Base-by-base conservation (phyloP, 495 filamentous ascomycete species). In the Penicillium malachiteum region DNA sequence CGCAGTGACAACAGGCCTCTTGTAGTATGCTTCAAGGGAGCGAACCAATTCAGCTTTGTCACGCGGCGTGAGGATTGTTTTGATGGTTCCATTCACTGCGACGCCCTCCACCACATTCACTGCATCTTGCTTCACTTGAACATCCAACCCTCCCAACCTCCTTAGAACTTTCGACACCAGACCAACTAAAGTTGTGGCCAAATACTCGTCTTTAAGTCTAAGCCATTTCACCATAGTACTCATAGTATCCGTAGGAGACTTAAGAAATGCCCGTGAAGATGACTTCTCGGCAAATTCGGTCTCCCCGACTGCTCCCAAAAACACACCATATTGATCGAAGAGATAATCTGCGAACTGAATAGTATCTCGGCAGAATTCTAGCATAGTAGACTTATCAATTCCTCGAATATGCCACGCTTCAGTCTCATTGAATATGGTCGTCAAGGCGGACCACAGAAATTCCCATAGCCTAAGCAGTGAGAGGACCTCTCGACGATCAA, bases 341-440 rank as follows among this genome's bases (percentile, higher is more conserved):
- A 96, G 77, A 17, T 81, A 80, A 63, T 96, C 88, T 3, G 92
- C 92, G 61, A 96, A 89, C 58, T 97, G 88, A 78, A 97, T 97
- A 30, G 88, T 87, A 62, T 97, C 90, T 57, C 94, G 84, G 63
- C 90, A 94, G 59, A 97, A 97, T 47, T 97, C 88, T 64, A 88
- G 83, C 89, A 98, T 88, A 21, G 79, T 74, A 13, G 78, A 71
- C 69, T 89, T 90, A 30, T 92, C 86, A 53, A 84, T 78, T 9
- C 82, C 80, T 18, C 81, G 71, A 48, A 85, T 70, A 57, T 80
- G 84, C 93, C 94, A 98, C 4, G 68, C 69, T 59, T 96, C 90
- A 17, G 90, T 93, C 63, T 84, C 84, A 44, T 82, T 75, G 65
- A 97, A 96, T n/a, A 95, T 89, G 12, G 87, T 83, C 3, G 84